Evolutionary conservation across 1,139 yeast genomes (phyloP).

Genomic region (Debaryomycetaceae sp.): DNA sequence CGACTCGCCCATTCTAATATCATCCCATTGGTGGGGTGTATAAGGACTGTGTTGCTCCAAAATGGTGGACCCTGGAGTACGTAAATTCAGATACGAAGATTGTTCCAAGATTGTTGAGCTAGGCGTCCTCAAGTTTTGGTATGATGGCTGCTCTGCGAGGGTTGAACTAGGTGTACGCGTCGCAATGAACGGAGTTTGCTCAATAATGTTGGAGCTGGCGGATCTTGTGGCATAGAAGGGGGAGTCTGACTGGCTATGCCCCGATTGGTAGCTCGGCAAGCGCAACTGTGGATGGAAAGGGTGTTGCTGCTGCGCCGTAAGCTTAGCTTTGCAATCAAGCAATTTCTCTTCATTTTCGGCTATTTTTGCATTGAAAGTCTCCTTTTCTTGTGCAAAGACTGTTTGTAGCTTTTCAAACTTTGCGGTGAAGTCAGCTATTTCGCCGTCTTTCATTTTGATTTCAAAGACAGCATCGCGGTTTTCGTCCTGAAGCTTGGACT

Average conservation of each 20-base stretch:
- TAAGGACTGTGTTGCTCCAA: background rate
- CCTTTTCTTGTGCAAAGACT: conserved; percentile 22
- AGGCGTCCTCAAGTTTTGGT: too few relatives aligned
- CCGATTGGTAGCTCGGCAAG: background rate
- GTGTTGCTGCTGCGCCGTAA: background rate
- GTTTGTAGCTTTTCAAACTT: conserved; percentile 19
- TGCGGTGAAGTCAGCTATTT: conserved; percentile 16
- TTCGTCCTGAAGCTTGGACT: conserved; percentile 6
- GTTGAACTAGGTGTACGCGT: too few relatives aligned
- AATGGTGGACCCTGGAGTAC: conserved; percentile 2
- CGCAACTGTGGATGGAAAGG: background rate
- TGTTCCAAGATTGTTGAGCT: too few relatives aligned
- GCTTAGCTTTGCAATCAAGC: conserved; percentile 1
- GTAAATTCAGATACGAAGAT: conserved; percentile 2
- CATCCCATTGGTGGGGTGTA: conserved; percentile 6
- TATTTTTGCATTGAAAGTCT: conserved; percentile 17
- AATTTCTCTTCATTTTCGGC: conserved; percentile 13
- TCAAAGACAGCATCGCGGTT: conserved; percentile 12
- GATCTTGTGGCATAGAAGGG: conserved; percentile 1
- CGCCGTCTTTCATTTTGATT: conserved; percentile 16
- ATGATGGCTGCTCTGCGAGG: too few relatives aligned
- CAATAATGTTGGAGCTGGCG: conserved; percentile 6
- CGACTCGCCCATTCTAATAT: conserved; percentile 24
- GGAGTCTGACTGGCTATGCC: background rate
- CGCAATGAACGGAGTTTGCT: conserved; percentile 7